These are phyloP conservation scores for Forsythia suspensa DNA, from an alignment of 257 asterid genomes.

Conservation along the genomic window DNA sequence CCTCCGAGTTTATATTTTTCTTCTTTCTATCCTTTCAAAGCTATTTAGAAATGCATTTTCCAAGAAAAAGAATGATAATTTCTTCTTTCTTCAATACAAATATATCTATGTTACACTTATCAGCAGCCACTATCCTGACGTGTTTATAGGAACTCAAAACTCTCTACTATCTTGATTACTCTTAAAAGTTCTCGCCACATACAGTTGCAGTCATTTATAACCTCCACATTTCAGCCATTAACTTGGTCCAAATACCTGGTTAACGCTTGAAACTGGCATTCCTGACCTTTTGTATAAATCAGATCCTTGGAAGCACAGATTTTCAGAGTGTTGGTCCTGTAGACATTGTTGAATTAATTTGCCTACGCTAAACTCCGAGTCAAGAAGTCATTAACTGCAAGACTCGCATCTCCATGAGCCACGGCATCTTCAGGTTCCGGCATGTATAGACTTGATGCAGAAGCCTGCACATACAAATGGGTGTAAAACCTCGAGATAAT, in stretches of 20 bases:
- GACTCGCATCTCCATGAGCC: conserved; percentile 91
- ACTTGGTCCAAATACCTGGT: not conserved
- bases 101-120: not conserved
- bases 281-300: not conserved
- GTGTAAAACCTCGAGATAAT: conserved; percentile 4
- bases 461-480: conserved; percentile 50
- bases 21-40: not conserved
- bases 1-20: not conserved
- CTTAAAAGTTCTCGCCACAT: not conserved
- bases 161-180: not conserved
- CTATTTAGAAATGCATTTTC: not conserved
- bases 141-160: not conserved
- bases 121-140: not conserved
- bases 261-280: not conserved
- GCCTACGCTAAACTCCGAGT: conserved; percentile 59
- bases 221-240: not conserved
- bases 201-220: not conserved
- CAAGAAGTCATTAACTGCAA: conserved; percentile 85
- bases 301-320: not conserved
- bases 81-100: not conserved
- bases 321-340: not conserved
- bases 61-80: not conserved
- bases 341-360: not conserved
- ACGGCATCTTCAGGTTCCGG: conserved; percentile 99
- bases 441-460: conserved; percentile 71